Percentiles rank a stretch among this genome's conserved stretches.
Evolutionary conservation across 1,284 basidiomycete genomes (phyloP).

Genomic region (Mycocalia duriaeana): DNA sequence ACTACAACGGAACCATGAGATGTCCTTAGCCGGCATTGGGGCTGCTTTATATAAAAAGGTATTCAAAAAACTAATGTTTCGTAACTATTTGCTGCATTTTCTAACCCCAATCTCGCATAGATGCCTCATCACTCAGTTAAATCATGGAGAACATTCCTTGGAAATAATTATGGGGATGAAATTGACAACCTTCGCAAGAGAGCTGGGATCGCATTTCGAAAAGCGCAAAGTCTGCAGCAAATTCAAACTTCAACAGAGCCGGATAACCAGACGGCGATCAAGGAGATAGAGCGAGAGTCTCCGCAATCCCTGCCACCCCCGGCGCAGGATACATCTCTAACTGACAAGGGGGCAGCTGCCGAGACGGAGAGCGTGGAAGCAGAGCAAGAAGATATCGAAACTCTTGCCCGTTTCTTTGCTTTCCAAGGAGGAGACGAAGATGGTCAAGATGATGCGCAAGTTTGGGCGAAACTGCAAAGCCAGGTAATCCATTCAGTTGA

Average conservation of each 20-base stretch:
- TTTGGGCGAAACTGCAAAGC: constrained; percentile 38
- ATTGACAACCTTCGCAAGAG: constrained; percentile 28
- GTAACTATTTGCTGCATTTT: no score
- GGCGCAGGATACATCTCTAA: background rate
- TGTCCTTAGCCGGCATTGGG: constrained; percentile 17
- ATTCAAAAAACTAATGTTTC: no score
- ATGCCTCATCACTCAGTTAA: constrained; percentile 36
- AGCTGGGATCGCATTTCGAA: constrained; percentile 32
- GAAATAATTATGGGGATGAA: constrained; percentile 13
- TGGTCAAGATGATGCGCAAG: constrained; percentile 35
- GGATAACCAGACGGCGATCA: no score
- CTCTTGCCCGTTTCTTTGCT: constrained; percentile 49
- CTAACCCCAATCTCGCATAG: no score
- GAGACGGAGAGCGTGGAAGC: background rate
- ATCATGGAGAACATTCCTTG: constrained; percentile 33
- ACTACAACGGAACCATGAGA: constrained; percentile 24
- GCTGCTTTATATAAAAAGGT: constrained; percentile 26
- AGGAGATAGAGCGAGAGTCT: background rate
- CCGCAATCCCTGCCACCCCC: background rate
- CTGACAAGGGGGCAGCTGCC: background rate
- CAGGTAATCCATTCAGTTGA: constrained; percentile 26
- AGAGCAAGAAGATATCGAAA: constrained; percentile 37
- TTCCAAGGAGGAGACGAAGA: constrained; percentile 33
- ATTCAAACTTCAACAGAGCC: no score
- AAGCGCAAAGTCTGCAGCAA: constrained; percentile 18